These are phyloP conservation scores for Pythium chondricola DNA, from an alignment of 352 stramenopile species.

Conservation along the genomic window DNA sequence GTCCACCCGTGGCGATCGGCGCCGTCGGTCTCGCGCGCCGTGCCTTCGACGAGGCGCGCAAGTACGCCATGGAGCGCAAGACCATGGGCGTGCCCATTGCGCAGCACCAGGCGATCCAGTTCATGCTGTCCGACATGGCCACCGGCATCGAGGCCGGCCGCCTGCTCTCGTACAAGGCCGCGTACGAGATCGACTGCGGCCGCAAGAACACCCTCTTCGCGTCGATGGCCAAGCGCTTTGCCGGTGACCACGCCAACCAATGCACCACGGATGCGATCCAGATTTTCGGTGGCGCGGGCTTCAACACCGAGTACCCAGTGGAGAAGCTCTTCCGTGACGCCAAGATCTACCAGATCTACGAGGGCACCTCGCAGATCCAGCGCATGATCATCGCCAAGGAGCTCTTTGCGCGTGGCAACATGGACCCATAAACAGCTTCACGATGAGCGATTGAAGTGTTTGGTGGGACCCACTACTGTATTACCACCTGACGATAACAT, in stretches of 20 bases:
- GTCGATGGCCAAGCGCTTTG: conserved; percentile 90
- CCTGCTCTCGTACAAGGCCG: conserved; percentile 84
- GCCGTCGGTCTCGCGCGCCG: conserved; percentile 81
- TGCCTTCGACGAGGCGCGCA: conserved; percentile 85
- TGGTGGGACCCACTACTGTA: no score
- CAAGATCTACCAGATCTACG: conserved; percentile 92
- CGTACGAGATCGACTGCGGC: conserved; percentile 85
- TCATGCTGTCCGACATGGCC: conserved; percentile 90
- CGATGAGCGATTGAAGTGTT: background rate
- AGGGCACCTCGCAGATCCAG: conserved; percentile 90
- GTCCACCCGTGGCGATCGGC: conserved; percentile 81
- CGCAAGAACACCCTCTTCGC: conserved; percentile 88
- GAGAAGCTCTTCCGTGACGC: conserved; percentile 90
- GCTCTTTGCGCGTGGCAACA: conserved; percentile 61
- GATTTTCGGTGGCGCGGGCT: conserved; percentile 87
- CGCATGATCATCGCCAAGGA: conserved; percentile 89
- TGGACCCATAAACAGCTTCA: conserved; percentile 44
- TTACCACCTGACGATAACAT: no score
- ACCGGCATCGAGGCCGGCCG: conserved; percentile 85
- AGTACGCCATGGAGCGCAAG: conserved; percentile 83
- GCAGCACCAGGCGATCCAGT: conserved; percentile 84
- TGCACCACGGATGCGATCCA: conserved; percentile 85
- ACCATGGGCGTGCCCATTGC: conserved; percentile 84
- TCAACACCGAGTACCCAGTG: conserved; percentile 91
- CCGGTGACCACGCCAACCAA: conserved; percentile 83